A percentile compares a stretch with the other conserved stretches of the same genome.
Evolutionary conservation across 352 stramenopile genomes (phyloP).

Genomic region (Sclerospora graminicola): DNA sequence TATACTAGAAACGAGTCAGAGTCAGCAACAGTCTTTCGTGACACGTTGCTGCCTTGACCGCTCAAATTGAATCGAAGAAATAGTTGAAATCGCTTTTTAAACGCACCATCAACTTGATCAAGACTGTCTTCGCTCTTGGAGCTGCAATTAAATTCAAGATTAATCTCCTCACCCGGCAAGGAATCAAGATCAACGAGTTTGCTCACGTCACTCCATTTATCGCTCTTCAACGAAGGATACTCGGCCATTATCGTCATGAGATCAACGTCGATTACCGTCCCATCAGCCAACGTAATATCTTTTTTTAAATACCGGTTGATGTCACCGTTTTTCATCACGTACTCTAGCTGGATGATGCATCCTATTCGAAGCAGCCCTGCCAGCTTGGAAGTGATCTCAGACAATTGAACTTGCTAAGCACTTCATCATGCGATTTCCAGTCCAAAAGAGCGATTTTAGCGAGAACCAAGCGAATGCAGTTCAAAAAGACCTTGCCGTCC

Average conservation of each 20-base stretch:
- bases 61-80: conserved; percentile 15
- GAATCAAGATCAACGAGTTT: too few relatives aligned
- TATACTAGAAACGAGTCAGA: conserved; percentile 57
- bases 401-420: conserved; percentile 35
- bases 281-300: too few relatives aligned
- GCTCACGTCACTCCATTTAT: conserved; percentile 25
- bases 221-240: conserved; percentile 20
- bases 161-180: conserved; percentile 30
- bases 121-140: conserved; percentile 9
- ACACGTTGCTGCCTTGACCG: conserved; percentile 10
- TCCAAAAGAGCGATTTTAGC: conserved; percentile 78
- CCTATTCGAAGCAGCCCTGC: conserved; percentile 39
- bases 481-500: conserved; percentile 43
- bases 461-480: too few relatives aligned
- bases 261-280: conserved; percentile 18
- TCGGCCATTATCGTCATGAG: conserved; percentile 21
- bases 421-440: conserved; percentile 67
- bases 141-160: too few relatives aligned
- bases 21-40: too few relatives aligned
- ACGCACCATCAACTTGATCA: conserved; percentile 8
- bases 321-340: conserved; percentile 6
- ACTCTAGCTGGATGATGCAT: conserved; percentile 19
- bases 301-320: conserved; percentile 18
- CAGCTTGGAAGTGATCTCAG: too few relatives aligned
- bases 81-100: conserved; percentile 22